Conservation (phyloP, 139 green algal genomes). For the Coelastrella sp. region DNA sequence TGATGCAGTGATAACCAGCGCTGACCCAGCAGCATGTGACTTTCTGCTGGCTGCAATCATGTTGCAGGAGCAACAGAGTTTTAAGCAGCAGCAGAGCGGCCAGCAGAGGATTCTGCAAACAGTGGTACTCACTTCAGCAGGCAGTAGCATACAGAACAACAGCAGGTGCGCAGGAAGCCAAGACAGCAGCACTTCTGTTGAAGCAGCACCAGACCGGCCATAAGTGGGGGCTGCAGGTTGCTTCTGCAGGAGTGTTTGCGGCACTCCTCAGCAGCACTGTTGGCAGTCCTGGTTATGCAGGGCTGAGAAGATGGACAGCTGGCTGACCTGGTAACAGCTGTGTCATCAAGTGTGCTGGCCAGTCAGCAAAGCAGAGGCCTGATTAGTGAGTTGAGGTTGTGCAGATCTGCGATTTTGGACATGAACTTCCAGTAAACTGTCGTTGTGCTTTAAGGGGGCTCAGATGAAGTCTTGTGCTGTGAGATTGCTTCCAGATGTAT, state of each 20-base stretch:
- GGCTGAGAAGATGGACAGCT: neutral
- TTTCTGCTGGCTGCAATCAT: constrained; percentile 1
- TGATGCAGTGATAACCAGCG: constrained; percentile 13
- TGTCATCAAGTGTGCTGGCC: neutral
- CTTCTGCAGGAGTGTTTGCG: neutral
- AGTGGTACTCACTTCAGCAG: neutral
- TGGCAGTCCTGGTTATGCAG: neutral
- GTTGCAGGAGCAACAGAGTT: constrained; percentile 6
- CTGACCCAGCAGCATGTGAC: constrained; percentile 24
- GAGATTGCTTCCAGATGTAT: too few relatives aligned
- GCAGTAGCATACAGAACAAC: neutral
- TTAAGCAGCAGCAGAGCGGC: neutral
- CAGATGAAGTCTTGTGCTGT: too few relatives aligned
- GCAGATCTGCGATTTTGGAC: too few relatives aligned
- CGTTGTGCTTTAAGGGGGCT: too few relatives aligned
- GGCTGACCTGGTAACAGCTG: neutral
- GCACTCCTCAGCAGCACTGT: neutral
- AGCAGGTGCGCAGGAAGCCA: neutral
- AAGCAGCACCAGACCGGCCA: neutral
- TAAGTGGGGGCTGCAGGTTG: neutral
- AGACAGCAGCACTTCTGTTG: neutral
- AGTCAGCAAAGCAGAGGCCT: too few relatives aligned
- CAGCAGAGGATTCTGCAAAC: neutral
- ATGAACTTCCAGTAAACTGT: too few relatives aligned
- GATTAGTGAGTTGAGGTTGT: too few relatives aligned